Conservation (phyloP, 768 basidiomycete genomes). For the Amanita brunnescens region DNA sequence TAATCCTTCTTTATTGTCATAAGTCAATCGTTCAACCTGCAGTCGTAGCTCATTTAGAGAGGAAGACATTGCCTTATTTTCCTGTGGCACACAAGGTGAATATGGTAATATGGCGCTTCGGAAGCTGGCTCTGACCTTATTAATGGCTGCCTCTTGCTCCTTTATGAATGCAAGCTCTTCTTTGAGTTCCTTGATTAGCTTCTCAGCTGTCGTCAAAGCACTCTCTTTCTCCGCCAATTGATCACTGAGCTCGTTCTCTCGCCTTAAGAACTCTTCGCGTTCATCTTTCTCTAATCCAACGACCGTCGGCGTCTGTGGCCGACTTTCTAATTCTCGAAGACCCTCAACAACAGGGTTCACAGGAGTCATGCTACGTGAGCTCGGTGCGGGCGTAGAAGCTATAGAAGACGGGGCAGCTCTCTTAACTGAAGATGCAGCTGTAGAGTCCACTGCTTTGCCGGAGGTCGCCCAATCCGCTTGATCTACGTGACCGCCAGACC, state of each 20-base stretch:
- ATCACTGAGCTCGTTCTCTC: slow-evolving; percentile 97
- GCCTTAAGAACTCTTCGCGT: slow-evolving; percentile 89
- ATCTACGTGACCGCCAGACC: slow-evolving; percentile 78
- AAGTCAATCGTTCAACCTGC: slow-evolving; percentile 85
- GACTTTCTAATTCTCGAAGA: slow-evolving; percentile 67
- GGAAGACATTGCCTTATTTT: slow-evolving; percentile 90
- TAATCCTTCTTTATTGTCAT: slow-evolving; percentile 90
- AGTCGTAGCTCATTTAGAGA: slow-evolving; percentile 90
- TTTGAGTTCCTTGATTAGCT: slow-evolving; percentile 77
- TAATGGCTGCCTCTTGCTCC: slow-evolving; percentile 77
- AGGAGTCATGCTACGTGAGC: slow-evolving; percentile 58
- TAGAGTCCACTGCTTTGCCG: slow-evolving; percentile 47
- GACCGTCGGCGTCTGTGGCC: slow-evolving; percentile 90
- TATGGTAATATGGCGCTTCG: background rate
- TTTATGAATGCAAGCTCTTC: slow-evolving; percentile 88
- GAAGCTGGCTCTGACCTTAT: slow-evolving; percentile 42
- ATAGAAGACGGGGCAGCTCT: slow-evolving; percentile 58
- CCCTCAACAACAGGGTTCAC: slow-evolving; percentile 67
- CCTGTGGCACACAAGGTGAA: slow-evolving; percentile 32
- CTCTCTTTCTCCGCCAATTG: slow-evolving; percentile 88
- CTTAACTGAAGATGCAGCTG: slow-evolving; percentile 47
- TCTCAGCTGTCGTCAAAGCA: slow-evolving; percentile 69
- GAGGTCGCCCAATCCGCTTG: slow-evolving; percentile 72
- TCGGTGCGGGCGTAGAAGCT: slow-evolving; percentile 45
- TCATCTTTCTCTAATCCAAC: slow-evolving; percentile 91